Evolutionary conservation across 768 basidiomycete species (phyloP).

Genomic region (Rhizopogon roseolus): DNA sequence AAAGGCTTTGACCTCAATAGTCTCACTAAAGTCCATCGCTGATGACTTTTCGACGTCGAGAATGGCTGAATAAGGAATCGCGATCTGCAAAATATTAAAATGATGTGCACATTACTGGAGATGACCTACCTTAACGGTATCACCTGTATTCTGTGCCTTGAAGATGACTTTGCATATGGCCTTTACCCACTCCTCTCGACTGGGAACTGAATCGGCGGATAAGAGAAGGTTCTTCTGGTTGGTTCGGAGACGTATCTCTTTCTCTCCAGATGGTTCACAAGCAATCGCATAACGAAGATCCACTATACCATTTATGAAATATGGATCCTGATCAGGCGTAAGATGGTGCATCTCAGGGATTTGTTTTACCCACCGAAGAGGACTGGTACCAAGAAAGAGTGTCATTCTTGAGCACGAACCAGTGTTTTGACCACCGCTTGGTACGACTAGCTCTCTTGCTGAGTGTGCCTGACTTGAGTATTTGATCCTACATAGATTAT

Average conservation of each 20-base stretch:
- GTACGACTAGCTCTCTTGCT: slow-evolving; percentile 85
- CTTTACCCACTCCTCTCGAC: slow-evolving; percentile 94
- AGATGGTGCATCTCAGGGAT: slow-evolving; percentile 2
- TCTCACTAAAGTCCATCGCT: slow-evolving; percentile 94
- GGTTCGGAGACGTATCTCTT: slow-evolving; percentile 78
- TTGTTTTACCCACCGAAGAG: slow-evolving; percentile 54
- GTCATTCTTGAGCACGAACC: slow-evolving; percentile 96
- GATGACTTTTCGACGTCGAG: slow-evolving; percentile 84
- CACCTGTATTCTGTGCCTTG: slow-evolving; percentile 94
- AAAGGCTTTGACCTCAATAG: slow-evolving; percentile 89
- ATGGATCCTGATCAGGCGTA: slow-evolving; percentile 68
- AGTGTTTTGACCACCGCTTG: slow-evolving; percentile 90
- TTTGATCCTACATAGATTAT: slow-evolving; percentile 61
- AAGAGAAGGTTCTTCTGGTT: slow-evolving; percentile 72
- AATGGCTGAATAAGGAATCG: slow-evolving; percentile 88
- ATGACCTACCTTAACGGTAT: slow-evolving; percentile 77
- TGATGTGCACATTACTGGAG: neutral
- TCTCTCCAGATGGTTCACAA: slow-evolving; percentile 77
- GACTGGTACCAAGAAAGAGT: slow-evolving; percentile 96
- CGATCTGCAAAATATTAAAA: slow-evolving; percentile 49
- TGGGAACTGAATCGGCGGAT: slow-evolving; percentile 75
- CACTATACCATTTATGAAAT: slow-evolving; percentile 96
- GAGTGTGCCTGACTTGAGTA: slow-evolving; percentile 88
- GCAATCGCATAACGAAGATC: slow-evolving; percentile 90
- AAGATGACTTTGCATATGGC: slow-evolving; percentile 92